Evolutionary conservation across 345 rosid species (phyloP).

Genomic region (Corchorus olitorius): DNA sequence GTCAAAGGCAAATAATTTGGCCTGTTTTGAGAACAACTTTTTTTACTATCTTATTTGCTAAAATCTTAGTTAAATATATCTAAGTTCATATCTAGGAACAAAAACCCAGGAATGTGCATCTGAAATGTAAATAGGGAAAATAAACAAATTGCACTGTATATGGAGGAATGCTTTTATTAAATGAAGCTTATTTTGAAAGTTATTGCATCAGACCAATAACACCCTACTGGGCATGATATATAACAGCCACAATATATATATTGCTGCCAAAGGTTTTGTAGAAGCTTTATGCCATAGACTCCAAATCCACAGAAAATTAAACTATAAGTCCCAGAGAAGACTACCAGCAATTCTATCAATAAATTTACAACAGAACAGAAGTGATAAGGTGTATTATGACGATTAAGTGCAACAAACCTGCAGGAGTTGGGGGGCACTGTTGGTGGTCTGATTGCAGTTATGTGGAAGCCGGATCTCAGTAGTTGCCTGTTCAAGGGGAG

Average conservation of each 20-base stretch:
- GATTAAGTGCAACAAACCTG: conserved; percentile 52
- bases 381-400: neutral
- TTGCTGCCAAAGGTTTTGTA: neutral
- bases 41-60: neutral
- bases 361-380: neutral
- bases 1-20: no score
- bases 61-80: neutral
- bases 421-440: conserved; percentile 96
- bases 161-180: neutral
- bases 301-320: neutral
- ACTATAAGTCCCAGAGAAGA: neutral
- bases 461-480: conserved; percentile 84
- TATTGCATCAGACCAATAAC: neutral
- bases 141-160: neutral
- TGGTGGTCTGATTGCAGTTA: conserved; percentile 94
- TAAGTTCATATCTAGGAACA: neutral
- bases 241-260: neutral
- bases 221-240: conserved; percentile 2
- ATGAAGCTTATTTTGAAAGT: neutral
- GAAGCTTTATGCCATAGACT: neutral
- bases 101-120: neutral
- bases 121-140: neutral
- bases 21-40: neutral
- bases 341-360: neutral
- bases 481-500: conserved; percentile 52